Evolutionary conservation across 2,329 filamentous ascomycete species (phyloP).

Genomic region (Thelonectria olida): DNA sequence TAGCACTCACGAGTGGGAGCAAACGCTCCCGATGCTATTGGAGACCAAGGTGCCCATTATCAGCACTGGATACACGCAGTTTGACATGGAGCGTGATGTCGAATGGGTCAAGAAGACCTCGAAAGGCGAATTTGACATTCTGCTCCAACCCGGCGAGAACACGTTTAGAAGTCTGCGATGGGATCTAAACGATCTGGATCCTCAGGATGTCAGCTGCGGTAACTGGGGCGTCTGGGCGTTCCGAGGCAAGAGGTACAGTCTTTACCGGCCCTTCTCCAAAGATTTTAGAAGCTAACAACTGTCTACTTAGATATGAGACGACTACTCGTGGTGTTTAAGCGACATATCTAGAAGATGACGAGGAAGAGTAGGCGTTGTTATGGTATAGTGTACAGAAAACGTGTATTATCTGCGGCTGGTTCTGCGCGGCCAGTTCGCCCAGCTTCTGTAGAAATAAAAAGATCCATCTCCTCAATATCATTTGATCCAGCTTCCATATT

Average conservation of each 20-base stretch:
- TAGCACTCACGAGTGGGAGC: constrained; percentile 91
- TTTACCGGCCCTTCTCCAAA: constrained; percentile 44
- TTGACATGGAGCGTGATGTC: constrained; percentile 92
- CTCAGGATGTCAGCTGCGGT: constrained; percentile 91
- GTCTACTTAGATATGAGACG: constrained; percentile 68
- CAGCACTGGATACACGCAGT: constrained; percentile 94
- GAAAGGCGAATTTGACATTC: constrained; percentile 88
- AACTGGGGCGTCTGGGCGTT: constrained; percentile 99
- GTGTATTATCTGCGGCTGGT: constrained; percentile 21
- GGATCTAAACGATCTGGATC: constrained; percentile 96
- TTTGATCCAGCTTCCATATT: not conserved
- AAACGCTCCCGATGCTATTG: constrained; percentile 87
- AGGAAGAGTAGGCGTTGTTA: constrained; percentile 1
- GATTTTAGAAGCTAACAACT: constrained; percentile 2
- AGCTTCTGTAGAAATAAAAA: constrained; percentile 16
- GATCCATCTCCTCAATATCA: constrained; percentile 7
- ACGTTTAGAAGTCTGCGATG: constrained; percentile 91
- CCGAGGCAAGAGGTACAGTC: constrained; percentile 85
- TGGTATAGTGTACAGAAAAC: constrained; percentile 30
- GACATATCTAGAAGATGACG: not conserved
- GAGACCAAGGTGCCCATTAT: constrained; percentile 97
- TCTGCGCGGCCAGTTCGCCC: not conserved
- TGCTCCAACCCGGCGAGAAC: constrained; percentile 94
- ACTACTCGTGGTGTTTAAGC: constrained; percentile 58
- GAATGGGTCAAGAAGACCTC: constrained; percentile 89